Base-by-base conservation (phyloP, 2,329 filamentous ascomycete genomes). In the Herpotrichia juniperi region DNA sequence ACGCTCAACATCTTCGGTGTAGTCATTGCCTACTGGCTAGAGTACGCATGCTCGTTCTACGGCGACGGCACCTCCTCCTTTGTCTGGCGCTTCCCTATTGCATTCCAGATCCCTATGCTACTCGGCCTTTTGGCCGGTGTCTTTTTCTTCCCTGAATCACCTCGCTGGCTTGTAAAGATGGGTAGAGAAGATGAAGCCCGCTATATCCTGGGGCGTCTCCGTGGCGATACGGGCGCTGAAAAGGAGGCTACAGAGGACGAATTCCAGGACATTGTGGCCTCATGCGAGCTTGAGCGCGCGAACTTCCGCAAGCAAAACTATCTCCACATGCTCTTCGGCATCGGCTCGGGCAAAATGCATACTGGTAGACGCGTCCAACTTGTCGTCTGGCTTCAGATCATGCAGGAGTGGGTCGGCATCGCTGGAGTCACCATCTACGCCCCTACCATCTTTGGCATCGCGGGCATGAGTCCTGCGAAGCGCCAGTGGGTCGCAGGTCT, bases 1-100 rank as follows among this genome's bases (percentile, higher is more conserved):
- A 90, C 87, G 0, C 71, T 90, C 8, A 91, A 90, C 64, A 89
- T 90, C 54, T 85, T 89, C 42, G 87, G 87, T 62, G 85, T 89
- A 0, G 83, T 86, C 17, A 77, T 86, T 30, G 74, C 81, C 2
- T 89, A 89, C 55, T 78, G 75, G 75, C 60, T 78, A 9, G 74
- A 76, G 46, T 77, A 69, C 56, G 86, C 84, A 2, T 76, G 84
- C 9, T 84, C 83, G 0, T 88, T 84, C 63, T 81, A 85, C 57
- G 80, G 86, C 51, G 78, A 79, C 28, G 83, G 83, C 10, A 75
- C 74, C 1, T 85, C 83, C 0, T 74, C 81, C 0, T 81, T 89
- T 61, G 80, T 81, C 34, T 89, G 87, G 86, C 76, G 87, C 4
- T 90, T 90, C 58, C 87, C 86, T 0, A 82, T 90, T 50, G 86